These are phyloP conservation scores for Funneliformis mosseae DNA, from an alignment of 192 early-diverging fungal species.

Conservation along the genomic window DNA sequence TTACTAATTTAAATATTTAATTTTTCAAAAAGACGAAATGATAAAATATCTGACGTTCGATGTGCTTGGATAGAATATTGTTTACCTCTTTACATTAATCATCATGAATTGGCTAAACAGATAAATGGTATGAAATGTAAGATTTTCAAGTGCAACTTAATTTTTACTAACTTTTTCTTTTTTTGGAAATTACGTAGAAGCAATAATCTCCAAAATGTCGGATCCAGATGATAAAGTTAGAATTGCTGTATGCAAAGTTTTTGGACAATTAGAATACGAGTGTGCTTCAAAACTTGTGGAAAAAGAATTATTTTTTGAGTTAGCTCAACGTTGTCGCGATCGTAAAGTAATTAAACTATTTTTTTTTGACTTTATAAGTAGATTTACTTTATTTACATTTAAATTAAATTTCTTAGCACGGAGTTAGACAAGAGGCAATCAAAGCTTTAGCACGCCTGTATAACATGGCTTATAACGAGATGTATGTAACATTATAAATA, in stretches of 20 bases:
- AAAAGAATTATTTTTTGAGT: conserved; percentile 56
- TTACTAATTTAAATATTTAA: background rate
- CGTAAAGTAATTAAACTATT: conserved; percentile 59
- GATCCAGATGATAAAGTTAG: conserved; percentile 97
- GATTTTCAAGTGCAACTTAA: background rate
- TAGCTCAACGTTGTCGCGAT: conserved; percentile 87
- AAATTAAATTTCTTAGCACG: conserved; percentile 37
- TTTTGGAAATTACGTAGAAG: conserved; percentile 44
- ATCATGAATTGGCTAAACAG: conserved; percentile 71
- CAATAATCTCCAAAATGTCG: conserved; percentile 66
- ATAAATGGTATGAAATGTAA: conserved; percentile 58
- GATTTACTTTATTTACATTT: background rate
- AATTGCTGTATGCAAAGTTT: conserved; percentile 63
- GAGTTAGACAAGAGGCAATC: conserved; percentile 79
- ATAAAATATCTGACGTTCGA: conserved; percentile 72
- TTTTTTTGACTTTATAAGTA: background rate
- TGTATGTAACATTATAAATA: conserved; percentile 48
- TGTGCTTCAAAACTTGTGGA: conserved; percentile 57
- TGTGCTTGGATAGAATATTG: conserved; percentile 74
- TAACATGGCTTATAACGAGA: conserved; percentile 68
- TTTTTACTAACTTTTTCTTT: background rate
- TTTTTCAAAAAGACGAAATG: conserved; percentile 57
- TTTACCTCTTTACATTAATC: conserved; percentile 63
- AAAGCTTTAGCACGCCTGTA: conserved; percentile 71
- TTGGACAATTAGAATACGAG: conserved; percentile 69